Base-by-base conservation (phyloP, 2,329 filamentous ascomycete species). In the Colletotrichum agaves region DNA sequence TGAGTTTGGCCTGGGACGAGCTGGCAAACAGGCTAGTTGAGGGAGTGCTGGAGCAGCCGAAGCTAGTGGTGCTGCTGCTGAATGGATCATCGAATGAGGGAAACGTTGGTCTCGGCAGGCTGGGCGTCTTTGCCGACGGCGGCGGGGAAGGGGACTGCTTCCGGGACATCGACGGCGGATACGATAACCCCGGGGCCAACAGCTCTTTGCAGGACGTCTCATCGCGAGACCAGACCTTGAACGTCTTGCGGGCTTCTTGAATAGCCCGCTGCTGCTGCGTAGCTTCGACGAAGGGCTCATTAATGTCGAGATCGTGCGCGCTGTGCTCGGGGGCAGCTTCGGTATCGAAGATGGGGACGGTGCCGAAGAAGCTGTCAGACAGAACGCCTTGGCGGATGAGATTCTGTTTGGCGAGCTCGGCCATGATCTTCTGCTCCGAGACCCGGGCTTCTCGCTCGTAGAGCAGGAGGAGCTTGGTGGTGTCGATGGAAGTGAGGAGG, bases 401-500 rank as follows among this genome's bases (percentile, higher is more conserved):
- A 31, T 47, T 58, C 13, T 53, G 37, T 31, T 52, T 41, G n/a
- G 53, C 61, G 3, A 67, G 61, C 61, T 67, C 65, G 1, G 37
- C 31, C 17, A 19, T 39, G 21, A 67, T 67, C 3, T 31, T 63
- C 2, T 44, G 53, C 47, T 67, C 65, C 31, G 65, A 64, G 12
- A 59, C 37, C 21, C 61, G 61, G 21, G 61, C 43, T n/a, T 65
- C 52, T 3, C 47, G 61, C 46, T 67, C 65, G 23, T 57, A 64
- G 53, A 53, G 39, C 12, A 57, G n/a, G 17, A 67, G 47, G 17
- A 67, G 39, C 21, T 44, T 27, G 8, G 11, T 41, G 11, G 53
- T 67, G 17, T 59, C 53, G n/a, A 67, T 58, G 23, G 21, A 21
- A 31, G 35, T 46, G 31, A 67, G 43, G 15, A 43, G 12, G 4